Conservation (phyloP, 208 protist species). For the Leishmania braziliensis region DNA sequence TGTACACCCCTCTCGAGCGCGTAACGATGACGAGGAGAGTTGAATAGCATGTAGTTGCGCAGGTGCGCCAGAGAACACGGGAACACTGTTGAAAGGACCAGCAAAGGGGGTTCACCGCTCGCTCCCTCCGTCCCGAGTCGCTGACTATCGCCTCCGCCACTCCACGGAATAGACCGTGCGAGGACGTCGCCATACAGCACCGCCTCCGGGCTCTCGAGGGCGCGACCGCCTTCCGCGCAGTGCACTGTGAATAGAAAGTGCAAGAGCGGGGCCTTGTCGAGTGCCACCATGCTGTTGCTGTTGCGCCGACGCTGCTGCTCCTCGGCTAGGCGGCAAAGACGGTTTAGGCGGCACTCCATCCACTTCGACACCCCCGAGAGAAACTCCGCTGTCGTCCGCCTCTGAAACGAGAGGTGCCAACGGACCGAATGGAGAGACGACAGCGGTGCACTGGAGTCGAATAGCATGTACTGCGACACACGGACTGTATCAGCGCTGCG, state of each 20-base stretch:
- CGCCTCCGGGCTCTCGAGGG: conserved; percentile 5
- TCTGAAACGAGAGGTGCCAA: conserved; percentile 8
- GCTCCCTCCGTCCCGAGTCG: neutral
- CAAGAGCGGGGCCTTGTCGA: conserved; percentile 29
- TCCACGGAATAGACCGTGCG: conserved; percentile 1
- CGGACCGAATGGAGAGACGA: neutral
- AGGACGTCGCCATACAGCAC: conserved; percentile 15
- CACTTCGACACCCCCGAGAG: conserved; percentile 1
- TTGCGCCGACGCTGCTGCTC: conserved; percentile 6
- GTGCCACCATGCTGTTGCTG: conserved; percentile 2
- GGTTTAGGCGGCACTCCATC: conserved; percentile 21
- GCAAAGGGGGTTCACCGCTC: neutral
- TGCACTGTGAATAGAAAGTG: conserved; percentile 20
- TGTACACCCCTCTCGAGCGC: conserved; percentile 6
- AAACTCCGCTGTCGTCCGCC: neutral
- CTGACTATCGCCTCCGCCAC: neutral
- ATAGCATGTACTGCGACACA: conserved; percentile 34
- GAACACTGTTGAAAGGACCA: conserved; percentile 20
- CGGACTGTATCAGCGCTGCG: conserved; percentile 23
- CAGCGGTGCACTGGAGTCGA: conserved; percentile 9
- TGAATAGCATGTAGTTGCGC: conserved; percentile 17
- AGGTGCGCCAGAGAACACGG: conserved; percentile 31
- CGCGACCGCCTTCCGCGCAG: conserved; percentile 6
- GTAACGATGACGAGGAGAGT: conserved; percentile 19
- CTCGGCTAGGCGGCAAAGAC: conserved; percentile 13